Percentiles rank a stretch among this genome's conserved stretches.
Evolutionary conservation across 495 filamentous ascomycete species (phyloP).

Genomic region (Bacidia rubella): DNA sequence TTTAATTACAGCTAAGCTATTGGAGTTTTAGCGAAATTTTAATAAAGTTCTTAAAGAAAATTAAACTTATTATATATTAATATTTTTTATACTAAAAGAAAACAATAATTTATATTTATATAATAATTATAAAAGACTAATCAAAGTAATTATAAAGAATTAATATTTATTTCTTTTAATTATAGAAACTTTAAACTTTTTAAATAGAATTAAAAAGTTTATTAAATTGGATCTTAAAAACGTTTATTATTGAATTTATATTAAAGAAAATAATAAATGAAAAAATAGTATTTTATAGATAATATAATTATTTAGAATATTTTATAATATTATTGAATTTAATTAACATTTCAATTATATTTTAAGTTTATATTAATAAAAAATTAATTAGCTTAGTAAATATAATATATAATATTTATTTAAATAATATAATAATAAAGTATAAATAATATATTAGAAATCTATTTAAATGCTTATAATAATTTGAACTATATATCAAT

Average conservation of each 20-base stretch:
- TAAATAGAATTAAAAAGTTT: constrained; percentile 7
- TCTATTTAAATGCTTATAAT: neutral
- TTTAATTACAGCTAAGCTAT: neutral
- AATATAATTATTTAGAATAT: neutral
- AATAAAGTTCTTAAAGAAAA: neutral
- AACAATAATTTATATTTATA: too few species aligned
- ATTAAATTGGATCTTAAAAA: neutral
- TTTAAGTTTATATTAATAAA: neutral
- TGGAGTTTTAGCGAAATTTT: neutral
- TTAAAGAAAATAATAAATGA: neutral
- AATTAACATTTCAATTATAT: neutral
- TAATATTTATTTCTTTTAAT: constrained; percentile 1
- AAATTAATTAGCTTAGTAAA: neutral
- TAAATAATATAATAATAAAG: neutral
- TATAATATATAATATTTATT: neutral
- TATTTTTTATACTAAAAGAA: too few species aligned
- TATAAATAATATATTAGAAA: neutral
- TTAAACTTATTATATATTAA: neutral
- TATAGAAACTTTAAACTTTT: neutral
- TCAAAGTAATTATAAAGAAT: neutral
- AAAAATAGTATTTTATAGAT: neutral
- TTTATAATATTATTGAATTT: neutral
- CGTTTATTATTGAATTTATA: neutral
- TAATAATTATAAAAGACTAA: too few species aligned
- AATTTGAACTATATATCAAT: neutral